phyloP scores from a whole-genome alignment of 148 eudicot species.

The Linanthus parryae region DNA sequence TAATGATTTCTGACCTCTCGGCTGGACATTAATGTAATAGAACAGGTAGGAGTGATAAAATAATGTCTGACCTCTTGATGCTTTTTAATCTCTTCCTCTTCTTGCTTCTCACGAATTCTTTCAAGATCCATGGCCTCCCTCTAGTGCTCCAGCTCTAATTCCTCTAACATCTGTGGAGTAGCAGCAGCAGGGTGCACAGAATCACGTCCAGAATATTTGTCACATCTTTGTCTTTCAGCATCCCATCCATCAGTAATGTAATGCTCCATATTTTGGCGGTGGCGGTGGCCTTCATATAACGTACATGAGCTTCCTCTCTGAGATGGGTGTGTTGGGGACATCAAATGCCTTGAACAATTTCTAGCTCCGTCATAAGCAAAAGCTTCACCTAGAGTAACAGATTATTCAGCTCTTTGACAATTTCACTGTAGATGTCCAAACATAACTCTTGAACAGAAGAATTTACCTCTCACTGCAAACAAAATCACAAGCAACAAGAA shows the following conservation, averaged over 20 bases:
- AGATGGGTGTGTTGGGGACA: constrained; percentile 70
- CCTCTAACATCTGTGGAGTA: no score
- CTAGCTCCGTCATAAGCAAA: constrained; percentile 86
- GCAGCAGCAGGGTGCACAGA: no score
- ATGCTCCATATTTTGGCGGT: constrained; percentile 37
- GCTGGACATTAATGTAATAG: no score
- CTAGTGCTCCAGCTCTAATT: no score
- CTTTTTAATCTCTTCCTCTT: no score
- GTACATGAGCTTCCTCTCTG: constrained; percentile 49
- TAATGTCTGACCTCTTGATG: no score
- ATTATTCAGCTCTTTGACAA: constrained; percentile 40
- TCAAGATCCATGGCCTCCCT: no score
- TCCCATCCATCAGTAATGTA: constrained; percentile 68
- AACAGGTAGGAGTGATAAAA: no score
- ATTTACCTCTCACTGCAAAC: constrained; percentile 99
- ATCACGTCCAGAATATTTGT: constrained; percentile 32
- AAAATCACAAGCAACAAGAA: constrained; percentile 18
- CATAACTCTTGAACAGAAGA: constrained; percentile 55
- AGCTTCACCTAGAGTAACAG: constrained; percentile 82
- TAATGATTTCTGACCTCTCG: no score
- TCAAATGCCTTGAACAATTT: constrained; percentile 73
- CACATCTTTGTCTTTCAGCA: constrained; percentile 51
- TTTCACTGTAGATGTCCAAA: constrained; percentile 43
- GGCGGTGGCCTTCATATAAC: constrained; percentile 54
- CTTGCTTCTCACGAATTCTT: no score